phyloP scores from a whole-genome alignment of 2,329 filamentous ascomycete genomes.

The Thyridium curvatum region DNA sequence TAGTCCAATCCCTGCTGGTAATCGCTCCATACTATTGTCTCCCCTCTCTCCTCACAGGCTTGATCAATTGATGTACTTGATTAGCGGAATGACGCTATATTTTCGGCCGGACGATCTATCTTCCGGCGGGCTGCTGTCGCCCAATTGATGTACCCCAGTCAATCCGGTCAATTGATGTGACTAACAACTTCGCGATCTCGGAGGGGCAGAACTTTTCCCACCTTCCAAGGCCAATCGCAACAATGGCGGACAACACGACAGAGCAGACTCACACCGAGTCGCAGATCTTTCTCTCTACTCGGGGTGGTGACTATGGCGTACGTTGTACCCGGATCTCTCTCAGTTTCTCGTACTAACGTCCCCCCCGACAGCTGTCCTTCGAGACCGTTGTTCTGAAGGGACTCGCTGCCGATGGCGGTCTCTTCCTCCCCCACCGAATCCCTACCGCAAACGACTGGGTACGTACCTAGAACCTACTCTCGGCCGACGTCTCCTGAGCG shows the following conservation, averaged over 20 bases:
- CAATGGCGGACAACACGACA: background rate
- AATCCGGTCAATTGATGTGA: too few relatives aligned
- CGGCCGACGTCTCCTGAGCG: conserved; percentile 18
- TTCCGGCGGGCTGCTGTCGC: too few relatives aligned
- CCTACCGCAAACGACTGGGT: conserved; percentile 40
- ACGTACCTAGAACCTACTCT: conserved; percentile 40
- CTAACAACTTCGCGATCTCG: too few relatives aligned
- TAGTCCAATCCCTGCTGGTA: too few relatives aligned
- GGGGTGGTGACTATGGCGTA: conserved; percentile 6
- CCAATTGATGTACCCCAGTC: too few relatives aligned
- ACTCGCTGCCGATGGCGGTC: conserved; percentile 76
- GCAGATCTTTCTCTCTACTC: conserved; percentile 10
- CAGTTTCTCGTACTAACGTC: background rate
- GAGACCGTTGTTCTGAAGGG: conserved; percentile 89
- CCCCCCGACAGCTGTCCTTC: conserved; percentile 63
- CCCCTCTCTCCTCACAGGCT: too few relatives aligned
- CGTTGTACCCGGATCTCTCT: background rate
- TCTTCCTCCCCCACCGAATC: conserved; percentile 83
- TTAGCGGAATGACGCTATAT: too few relatives aligned
- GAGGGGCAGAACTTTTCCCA: too few relatives aligned
- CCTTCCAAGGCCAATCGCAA: too few relatives aligned
- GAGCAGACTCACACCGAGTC: conserved; percentile 12
- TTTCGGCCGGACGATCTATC: too few relatives aligned
- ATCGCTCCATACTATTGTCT: too few relatives aligned
- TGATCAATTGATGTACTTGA: too few relatives aligned